Conservation (phyloP, 2,329 filamentous ascomycete genomes). For the Ilyonectria destructans region DNA sequence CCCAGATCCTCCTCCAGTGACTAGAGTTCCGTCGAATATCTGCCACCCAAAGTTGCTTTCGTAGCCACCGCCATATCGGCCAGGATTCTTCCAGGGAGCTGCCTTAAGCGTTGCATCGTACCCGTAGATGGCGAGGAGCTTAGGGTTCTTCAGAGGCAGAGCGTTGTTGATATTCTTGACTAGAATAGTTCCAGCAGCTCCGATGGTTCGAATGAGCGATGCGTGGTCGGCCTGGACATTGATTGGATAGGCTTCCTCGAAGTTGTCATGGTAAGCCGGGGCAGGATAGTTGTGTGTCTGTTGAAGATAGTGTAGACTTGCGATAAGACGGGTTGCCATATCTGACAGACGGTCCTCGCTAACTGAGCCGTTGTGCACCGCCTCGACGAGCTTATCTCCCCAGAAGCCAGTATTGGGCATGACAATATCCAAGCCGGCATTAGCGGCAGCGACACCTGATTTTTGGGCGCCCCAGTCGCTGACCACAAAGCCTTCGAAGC, state of each 20-base stretch:
- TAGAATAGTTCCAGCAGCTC: constrained; percentile 55
- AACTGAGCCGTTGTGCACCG: constrained; percentile 83
- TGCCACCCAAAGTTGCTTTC: constrained; percentile 55
- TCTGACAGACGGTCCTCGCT: constrained; percentile 81
- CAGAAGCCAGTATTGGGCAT: constrained; percentile 72
- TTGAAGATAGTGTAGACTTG: background rate
- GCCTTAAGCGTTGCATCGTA: constrained; percentile 73
- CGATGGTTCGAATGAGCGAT: background rate
- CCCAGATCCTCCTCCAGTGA: constrained; percentile 67
- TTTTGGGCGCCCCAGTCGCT: constrained; percentile 81
- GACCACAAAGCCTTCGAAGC: constrained; percentile 79
- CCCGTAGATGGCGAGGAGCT: constrained; percentile 72
- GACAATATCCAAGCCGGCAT: constrained; percentile 79
- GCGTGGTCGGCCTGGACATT: background rate
- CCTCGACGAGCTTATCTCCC: constrained; percentile 80
- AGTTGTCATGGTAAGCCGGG: background rate
- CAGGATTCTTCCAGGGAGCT: constrained; percentile 59
- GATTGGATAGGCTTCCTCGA: background rate
- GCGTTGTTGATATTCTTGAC: constrained; percentile 79
- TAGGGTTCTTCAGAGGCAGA: constrained; percentile 75
- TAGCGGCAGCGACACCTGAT: constrained; percentile 65
- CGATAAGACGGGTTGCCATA: constrained; percentile 72
- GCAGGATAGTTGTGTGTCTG: background rate
- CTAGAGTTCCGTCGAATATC: constrained; percentile 61
- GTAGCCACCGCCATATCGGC: constrained; percentile 49